Evolutionary conservation across 805 yeast genomes (phyloP), one percentile per base, ranked within the genome.

Genomic region (Blastobotrys parvus): DNA sequence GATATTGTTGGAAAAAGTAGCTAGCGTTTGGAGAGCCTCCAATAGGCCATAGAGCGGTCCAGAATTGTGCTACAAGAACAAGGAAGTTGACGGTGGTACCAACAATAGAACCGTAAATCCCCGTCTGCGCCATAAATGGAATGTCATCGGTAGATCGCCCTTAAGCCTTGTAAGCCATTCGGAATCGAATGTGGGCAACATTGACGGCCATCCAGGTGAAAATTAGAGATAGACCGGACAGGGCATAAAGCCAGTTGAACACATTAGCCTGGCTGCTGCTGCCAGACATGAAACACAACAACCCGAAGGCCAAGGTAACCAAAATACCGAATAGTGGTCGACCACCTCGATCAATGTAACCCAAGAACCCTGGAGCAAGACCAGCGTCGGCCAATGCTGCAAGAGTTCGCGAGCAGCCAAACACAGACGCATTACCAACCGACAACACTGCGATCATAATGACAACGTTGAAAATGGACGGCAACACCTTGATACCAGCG

Each of bases 161-260:
- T 51, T 79, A 82, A 11, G 62, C 69, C 2, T 61, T 58, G 60
- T 83, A 63, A 11, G 81, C 80, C 39, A 68, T 51, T 56, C 82
- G 75, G 63, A 80, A 81, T 56, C 86, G 68, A 44, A 82, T 64
- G 55, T 80, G 87, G 38, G 80, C 74, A 35, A 73, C 59, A 57
- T 80, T 77, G 49, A 82, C 78, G 8, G 83, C 73, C 44, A 80
- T 79, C 90, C 90, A 82, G 38, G 83, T 78, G 61, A 80, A 76
- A 48, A 82, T 70, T 20, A 85, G 76, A 2, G 85, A 77, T 48
- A 82, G 65, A 41, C 87, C 87, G 34, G 85, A 76, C 30, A 82
- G 63, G 17, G 87, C 81, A 56, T 80, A 66, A 59, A 82, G 62
- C 89, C 89, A 82, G 46, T 66, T 65, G 62, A 82, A 82, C 25